These are phyloP conservation scores for Fraxinus platypoda DNA, from an alignment of 305 asterid species.

Conservation along the genomic window DNA sequence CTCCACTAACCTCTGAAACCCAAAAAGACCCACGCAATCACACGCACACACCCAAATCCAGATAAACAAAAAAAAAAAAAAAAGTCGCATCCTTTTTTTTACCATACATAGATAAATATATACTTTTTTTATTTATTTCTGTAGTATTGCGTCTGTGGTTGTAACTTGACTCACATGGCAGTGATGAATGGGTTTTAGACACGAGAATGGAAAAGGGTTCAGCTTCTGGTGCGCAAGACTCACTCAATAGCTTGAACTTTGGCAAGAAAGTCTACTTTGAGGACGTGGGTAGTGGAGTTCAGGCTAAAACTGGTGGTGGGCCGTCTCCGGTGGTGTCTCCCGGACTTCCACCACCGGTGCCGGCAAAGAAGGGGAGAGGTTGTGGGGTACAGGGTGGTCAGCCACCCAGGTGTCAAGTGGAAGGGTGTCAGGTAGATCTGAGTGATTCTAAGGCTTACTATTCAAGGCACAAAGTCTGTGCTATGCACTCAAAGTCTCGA, in stretches of 20 bases:
- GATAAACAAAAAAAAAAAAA: not conserved
- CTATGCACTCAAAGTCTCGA: constrained; percentile 62
- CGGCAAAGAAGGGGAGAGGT: constrained; percentile 40
- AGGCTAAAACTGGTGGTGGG: constrained; percentile 23
- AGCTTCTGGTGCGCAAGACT: constrained; percentile 35
- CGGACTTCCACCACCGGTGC: constrained; percentile 24
- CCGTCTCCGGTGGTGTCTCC: constrained; percentile 29
- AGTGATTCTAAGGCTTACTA: constrained; percentile 67
- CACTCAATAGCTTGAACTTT: constrained; percentile 44
- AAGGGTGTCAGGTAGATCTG: constrained; percentile 69
- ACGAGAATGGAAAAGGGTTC: constrained; percentile 49
- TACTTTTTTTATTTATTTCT: not conserved
- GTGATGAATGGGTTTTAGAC: constrained; percentile 39
- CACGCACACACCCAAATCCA: constrained; percentile 2
- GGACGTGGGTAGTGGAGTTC: constrained; percentile 33
- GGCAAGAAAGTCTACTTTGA: constrained; percentile 51
- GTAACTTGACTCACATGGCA: constrained; percentile 22
- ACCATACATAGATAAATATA: not conserved
- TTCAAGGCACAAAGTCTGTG: constrained; percentile 74
- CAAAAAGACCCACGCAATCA: not conserved
- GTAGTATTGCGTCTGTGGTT: constrained; percentile 5
- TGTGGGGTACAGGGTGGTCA: constrained; percentile 31
- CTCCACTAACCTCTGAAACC: not conserved
- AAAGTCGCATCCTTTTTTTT: not conserved
- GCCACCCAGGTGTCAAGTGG: constrained; percentile 72